Conservation (phyloP, 495 filamentous ascomycete species). For the Lasiosphaeriaceae sp. region DNA sequence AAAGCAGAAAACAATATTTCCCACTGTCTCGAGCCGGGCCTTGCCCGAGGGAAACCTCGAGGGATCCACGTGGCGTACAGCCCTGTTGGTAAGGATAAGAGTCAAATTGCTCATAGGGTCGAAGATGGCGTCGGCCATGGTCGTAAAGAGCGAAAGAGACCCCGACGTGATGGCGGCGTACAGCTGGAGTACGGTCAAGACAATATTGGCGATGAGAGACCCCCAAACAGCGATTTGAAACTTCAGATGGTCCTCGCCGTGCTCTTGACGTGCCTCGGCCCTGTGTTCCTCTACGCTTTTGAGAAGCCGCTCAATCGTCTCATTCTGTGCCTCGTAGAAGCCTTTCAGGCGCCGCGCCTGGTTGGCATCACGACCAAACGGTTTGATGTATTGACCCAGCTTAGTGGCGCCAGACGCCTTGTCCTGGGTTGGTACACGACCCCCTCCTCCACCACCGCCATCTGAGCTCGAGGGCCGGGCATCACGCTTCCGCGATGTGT, state of each 20-base stretch:
- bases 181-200: conserved; percentile 74
- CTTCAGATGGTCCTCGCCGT: conserved; percentile 74
- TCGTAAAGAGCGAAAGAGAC: conserved; percentile 93
- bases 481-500: conserved; percentile 74
- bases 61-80: conserved; percentile 84
- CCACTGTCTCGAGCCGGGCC: conserved; percentile 90
- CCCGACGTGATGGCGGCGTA: conserved; percentile 84
- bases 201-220: conserved; percentile 80
- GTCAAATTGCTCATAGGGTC: conserved; percentile 90
- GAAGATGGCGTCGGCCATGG: conserved; percentile 95
- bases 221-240: conserved; percentile 87
- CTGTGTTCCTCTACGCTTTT: conserved; percentile 92
- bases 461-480: conserved; percentile 10
- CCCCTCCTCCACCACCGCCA: background rate
- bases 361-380: conserved; percentile 34
- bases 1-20: conserved; percentile 97
- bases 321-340: conserved; percentile 91
- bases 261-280: conserved; percentile 72
- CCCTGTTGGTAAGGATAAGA: conserved; percentile 81
- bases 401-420: conserved; percentile 26
- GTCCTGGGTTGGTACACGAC: conserved; percentile 31
- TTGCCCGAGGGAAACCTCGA: conserved; percentile 89
- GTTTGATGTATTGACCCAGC: conserved; percentile 13
- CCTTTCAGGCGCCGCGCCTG: conserved; percentile 64
- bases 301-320: conserved; percentile 85